Base-by-base conservation (phyloP, 1,284 basidiomycete species). In the Leccinum insigne region DNA sequence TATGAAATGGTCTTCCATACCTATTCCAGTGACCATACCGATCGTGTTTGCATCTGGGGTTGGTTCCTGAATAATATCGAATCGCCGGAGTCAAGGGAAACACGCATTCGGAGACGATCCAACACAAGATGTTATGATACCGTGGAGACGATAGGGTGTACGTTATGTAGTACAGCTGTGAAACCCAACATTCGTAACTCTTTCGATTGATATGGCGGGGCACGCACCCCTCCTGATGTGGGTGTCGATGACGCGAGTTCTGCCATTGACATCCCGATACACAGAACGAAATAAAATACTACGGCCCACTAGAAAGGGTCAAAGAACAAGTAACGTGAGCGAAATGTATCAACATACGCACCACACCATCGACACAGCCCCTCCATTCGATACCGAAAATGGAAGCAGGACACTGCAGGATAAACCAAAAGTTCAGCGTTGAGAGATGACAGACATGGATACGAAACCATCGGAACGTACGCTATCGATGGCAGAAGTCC, bases 141-240 rank as follows among this genome's bases (percentile, higher is more conserved):
- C 70, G 70, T 14, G 75, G 71, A 2, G 80, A 75, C 1, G 81
- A 75, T 26, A 79, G 70, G 13, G 63, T 69, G 66, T 80, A 76
- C 3, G 81, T 80, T 75, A 79, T 78, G 62, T 77, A 81, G 66
- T 81, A 82, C 8, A 82, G 58, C 72, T 73, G 32, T 56, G 23
- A 49, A 5, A 23, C 5, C 21, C 38, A 18, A 32, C 11, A 2
- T 42, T 40, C 8, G 7, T 59, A 5, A 5, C 13, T 18, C 6
- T 58, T 58, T 35, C 32, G 13, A 38, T 5, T 23, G 18, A 23
- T 8, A 11, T 16, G 13, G 21, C 21, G 18, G 32, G n/a, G 8
- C 7, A 59, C 32, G 32, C 21, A 59, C 58, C 14, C 58, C 58
- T 23, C 58, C 58, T 5, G 58, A 59, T 5, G 58, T 59, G 6